Evolutionary conservation across 2,329 filamentous ascomycete species (phyloP).

Genomic region (Trichophyton benhamiae): DNA sequence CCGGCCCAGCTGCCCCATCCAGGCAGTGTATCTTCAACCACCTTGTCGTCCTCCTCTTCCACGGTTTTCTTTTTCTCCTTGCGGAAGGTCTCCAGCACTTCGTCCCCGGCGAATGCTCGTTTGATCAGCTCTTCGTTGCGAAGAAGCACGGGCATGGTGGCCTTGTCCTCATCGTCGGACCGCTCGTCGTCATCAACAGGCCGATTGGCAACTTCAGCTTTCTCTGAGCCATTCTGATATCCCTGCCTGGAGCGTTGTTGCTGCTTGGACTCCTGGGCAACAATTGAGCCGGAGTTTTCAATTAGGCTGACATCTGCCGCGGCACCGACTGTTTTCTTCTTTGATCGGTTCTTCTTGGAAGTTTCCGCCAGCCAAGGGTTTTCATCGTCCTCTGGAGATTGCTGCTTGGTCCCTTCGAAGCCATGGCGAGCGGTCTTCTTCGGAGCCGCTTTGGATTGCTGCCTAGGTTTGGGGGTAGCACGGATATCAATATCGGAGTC

Average conservation of each 20-base stretch:
- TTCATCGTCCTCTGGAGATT: slow-evolving; percentile 12
- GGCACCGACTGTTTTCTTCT: slow-evolving; percentile 8
- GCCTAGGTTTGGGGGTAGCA: slow-evolving; percentile 18
- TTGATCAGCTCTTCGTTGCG: slow-evolving; percentile 57
- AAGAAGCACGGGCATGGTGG: slow-evolving; percentile 30
- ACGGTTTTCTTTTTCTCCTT: slow-evolving; percentile 62
- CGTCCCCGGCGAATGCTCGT: slow-evolving; percentile 75
- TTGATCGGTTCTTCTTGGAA: slow-evolving; percentile 16
- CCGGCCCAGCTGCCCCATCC: slow-evolving; percentile 94
- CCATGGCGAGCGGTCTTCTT: background rate
- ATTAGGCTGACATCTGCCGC: slow-evolving; percentile 13
- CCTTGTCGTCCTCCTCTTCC: slow-evolving; percentile 68
- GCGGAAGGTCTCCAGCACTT: slow-evolving; percentile 69
- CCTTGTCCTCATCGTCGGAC: slow-evolving; percentile 30
- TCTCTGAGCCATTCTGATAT: slow-evolving; percentile 14
- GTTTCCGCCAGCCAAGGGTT: slow-evolving; percentile 27
- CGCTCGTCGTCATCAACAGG: slow-evolving; percentile 32
- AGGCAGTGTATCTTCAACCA: slow-evolving; percentile 71
- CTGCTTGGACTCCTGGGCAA: slow-evolving; percentile 8
- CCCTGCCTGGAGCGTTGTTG: slow-evolving; percentile 10
- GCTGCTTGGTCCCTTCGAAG: background rate
- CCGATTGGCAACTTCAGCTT: slow-evolving; percentile 14
- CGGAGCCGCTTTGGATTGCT: slow-evolving; percentile 13
- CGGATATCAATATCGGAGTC: slow-evolving; percentile 28
- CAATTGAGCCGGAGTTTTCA: slow-evolving; percentile 7